Evolutionary conservation across 345 rosid genomes (phyloP).

Genomic region (Bretschneidera sinensis): DNA sequence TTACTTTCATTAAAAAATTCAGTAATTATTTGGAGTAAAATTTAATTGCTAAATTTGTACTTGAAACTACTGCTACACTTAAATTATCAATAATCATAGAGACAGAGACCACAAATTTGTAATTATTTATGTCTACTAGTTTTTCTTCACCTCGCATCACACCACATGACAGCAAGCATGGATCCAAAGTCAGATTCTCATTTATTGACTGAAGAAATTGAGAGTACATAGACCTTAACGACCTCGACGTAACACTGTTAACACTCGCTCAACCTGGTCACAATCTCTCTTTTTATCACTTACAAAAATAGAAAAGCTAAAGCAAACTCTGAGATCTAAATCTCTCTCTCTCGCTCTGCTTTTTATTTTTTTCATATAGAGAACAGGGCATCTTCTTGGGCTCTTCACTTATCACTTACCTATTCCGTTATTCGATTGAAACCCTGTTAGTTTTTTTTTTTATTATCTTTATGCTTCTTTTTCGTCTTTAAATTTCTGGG

Average conservation of each 20-base stretch:
- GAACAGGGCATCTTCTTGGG: not conserved
- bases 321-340: not conserved
- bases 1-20: too few species aligned
- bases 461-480: constrained; percentile 1
- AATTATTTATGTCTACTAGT: too few species aligned
- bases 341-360: not conserved
- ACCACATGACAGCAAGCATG: too few species aligned
- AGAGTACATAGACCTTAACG: not conserved
- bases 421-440: not conserved
- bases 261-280: not conserved
- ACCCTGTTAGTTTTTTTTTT: constrained; percentile 9
- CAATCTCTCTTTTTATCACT: not conserved
- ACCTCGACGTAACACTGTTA: not conserved
- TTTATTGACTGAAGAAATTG: too few species aligned
- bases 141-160: too few species aligned
- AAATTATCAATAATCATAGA: too few species aligned
- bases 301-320: not conserved
- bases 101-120: too few species aligned
- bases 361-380: not conserved
- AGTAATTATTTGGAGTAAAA: too few species aligned
- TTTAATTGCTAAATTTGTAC: too few species aligned
- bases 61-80: too few species aligned
- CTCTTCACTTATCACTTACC: not conserved
- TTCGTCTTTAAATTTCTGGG: not conserved
- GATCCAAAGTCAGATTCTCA: not conserved